Conservation (phyloP, 306 rosid species). For the Abrus precatorius region DNA sequence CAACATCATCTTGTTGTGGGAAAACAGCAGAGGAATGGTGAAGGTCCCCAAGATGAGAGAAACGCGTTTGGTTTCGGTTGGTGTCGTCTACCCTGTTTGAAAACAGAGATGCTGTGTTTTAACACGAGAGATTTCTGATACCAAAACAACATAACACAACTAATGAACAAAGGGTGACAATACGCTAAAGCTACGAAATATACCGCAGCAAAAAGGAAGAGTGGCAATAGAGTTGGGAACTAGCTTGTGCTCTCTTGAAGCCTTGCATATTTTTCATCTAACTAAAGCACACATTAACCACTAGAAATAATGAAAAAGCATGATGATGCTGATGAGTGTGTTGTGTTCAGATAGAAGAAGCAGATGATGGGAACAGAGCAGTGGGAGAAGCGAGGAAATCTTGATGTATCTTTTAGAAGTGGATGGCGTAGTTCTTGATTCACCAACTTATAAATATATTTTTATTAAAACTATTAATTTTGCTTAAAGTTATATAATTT, state of each 20-base stretch:
- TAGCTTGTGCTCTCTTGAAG: slow-evolving; percentile 66
- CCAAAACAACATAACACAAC: background rate
- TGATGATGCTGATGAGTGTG: too few species aligned
- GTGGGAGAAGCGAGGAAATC: slow-evolving; percentile 48
- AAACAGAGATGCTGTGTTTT: slow-evolving; percentile 46
- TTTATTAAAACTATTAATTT: too few species aligned
- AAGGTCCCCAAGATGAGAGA: slow-evolving; percentile 74
- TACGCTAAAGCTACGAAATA: background rate
- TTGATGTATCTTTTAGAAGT: slow-evolving; percentile 65
- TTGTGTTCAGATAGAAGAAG: slow-evolving; percentile 35
- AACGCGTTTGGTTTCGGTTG: slow-evolving; percentile 56
- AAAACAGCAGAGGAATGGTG: slow-evolving; percentile 72
- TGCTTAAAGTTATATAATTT: too few species aligned
- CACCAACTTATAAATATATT: too few species aligned
- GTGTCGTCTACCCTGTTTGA: slow-evolving; percentile 74
- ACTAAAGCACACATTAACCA: background rate
- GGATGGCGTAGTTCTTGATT: slow-evolving; percentile 51
- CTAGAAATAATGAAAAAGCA: too few species aligned
- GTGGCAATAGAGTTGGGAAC: slow-evolving; percentile 65
- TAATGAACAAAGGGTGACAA: background rate
- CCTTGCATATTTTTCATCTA: slow-evolving; percentile 67
- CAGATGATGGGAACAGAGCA: background rate
- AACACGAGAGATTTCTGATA: background rate
- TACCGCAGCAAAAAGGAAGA: slow-evolving; percentile 72
- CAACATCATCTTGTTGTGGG: slow-evolving; percentile 75